Evolutionary conservation across 345 rosid species (phyloP), one percentile per base, ranked within the genome.

Genomic region (Cochlearia excelsa): DNA sequence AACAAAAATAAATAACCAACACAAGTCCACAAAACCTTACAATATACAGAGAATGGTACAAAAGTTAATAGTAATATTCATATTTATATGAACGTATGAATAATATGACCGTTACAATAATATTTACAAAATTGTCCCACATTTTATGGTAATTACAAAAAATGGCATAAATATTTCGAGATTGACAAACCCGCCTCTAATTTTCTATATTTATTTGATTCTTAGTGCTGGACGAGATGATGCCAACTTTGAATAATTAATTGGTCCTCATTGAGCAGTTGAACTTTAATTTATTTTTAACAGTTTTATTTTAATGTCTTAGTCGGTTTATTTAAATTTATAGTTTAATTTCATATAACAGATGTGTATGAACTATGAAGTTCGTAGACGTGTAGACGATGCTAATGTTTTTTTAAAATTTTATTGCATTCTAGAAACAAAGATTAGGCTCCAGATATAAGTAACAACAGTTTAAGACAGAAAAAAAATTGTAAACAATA

Each of bases 401-500:
- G 23, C 23, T 0, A 16, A 16, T 0, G 23, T 43, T 41, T 4
- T 51, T 46, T 42, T 31, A 31, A 53, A n/a, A 51, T 35, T 8
- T 30, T 7, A 30, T 39, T 29, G 55, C 54, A 60, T 27, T 57
- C 33, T 48, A 40, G 37, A 39, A 38, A 68, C 30, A 47, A 60
- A 31, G 61, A 46, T 30, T 16, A 60, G 56, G 44, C 38, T 46
- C 61, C 53, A 47, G n/a, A 47, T 39, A 61, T 41, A 54, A 54
- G 7, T 40, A 54, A 61, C 73, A 69, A 47, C 62, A 40, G 10
- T 33, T 40, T 54, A 69, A 3, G 67, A 69, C 67, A 61, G 46
- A 54, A 6, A 4, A 26, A 26, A 47, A 1, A 10, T 7, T 46
- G 3, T 34, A 54, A 46, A 37, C 0, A 39, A 60, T 28, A 26